Conservation (phyloP, 257 asterid genomes). For the Leptodermis oblonga region DNA sequence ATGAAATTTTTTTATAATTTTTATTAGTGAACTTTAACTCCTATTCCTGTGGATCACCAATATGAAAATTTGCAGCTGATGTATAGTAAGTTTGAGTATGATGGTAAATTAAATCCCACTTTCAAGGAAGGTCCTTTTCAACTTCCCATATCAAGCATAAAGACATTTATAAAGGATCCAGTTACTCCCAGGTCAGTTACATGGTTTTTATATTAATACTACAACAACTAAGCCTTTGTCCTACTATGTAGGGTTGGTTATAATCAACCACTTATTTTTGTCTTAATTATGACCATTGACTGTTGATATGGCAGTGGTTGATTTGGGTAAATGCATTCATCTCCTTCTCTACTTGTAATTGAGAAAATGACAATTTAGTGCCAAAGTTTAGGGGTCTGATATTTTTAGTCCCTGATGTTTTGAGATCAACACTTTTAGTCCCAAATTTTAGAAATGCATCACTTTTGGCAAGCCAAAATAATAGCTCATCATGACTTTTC, state of each 20-base stretch:
- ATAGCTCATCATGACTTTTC: too few species aligned
- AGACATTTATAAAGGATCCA: slow-evolving; percentile 73
- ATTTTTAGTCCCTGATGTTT: too few species aligned
- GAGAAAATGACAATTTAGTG: background rate
- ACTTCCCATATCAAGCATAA: slow-evolving; percentile 84
- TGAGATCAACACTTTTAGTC: too few species aligned
- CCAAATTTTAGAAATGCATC: background rate
- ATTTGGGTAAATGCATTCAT: background rate
- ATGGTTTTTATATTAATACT: background rate
- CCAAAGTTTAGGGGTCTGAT: background rate
- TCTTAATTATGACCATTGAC: background rate
- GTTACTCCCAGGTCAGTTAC: slow-evolving; percentile 64
- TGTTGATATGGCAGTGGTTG: background rate
- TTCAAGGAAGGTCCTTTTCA: slow-evolving; percentile 85
- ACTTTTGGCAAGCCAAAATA: too few species aligned
- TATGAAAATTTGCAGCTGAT: slow-evolving; percentile 58
- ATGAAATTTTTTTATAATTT: background rate
- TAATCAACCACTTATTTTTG: background rate
- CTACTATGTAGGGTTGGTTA: too few species aligned
- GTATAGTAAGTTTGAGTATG: slow-evolving; percentile 96
- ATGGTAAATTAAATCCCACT: slow-evolving; percentile 85
- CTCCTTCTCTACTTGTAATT: background rate
- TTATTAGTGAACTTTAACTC: background rate
- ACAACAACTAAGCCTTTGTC: too few species aligned
- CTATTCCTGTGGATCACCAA: background rate